Percentiles rank a stretch among this genome's conserved stretches.
Evolutionary conservation across 208 protist genomes (phyloP).

Genomic region (Trypanosoma rangeli): DNA sequence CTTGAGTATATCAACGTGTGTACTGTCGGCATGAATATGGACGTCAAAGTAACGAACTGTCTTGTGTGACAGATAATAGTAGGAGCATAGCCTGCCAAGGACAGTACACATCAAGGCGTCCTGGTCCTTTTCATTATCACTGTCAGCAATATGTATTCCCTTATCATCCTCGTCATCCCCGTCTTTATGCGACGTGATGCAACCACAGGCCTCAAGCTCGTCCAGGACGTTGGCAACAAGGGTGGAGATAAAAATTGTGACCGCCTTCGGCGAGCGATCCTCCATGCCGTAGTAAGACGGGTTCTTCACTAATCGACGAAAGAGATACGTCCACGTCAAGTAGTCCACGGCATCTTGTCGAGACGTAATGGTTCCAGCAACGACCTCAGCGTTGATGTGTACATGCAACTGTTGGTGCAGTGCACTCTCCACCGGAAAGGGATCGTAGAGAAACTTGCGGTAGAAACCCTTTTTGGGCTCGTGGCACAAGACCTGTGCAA

Average conservation of each 20-base stretch:
- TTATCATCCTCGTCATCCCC: constrained; percentile 42
- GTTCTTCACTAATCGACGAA: constrained; percentile 96
- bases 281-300: constrained; percentile 99
- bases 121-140: constrained; percentile 29
- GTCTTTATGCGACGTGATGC: constrained; percentile 63
- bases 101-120: constrained; percentile 84
- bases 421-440: constrained; percentile 99
- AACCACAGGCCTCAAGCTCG: constrained; percentile 84
- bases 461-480: constrained; percentile 99
- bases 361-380: constrained; percentile 93
- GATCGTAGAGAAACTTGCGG: constrained; percentile 99
- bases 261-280: constrained; percentile 81
- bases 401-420: constrained; percentile 95
- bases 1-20: constrained; percentile 74
- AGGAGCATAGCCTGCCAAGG: constrained; percentile 97
- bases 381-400: constrained; percentile 99
- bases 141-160: constrained; percentile 20
- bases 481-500: constrained; percentile 96
- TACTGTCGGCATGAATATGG: constrained; percentile 55
- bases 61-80: constrained; percentile 98
- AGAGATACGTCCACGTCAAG: constrained; percentile 99
- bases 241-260: constrained; percentile 84
- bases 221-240: constrained; percentile 81
- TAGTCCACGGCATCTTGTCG: constrained; percentile 98
- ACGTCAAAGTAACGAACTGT: constrained; percentile 93